Conservation (phyloP, 371 early-diverging fungal genomes). For the Coemansia linderi region DNA sequence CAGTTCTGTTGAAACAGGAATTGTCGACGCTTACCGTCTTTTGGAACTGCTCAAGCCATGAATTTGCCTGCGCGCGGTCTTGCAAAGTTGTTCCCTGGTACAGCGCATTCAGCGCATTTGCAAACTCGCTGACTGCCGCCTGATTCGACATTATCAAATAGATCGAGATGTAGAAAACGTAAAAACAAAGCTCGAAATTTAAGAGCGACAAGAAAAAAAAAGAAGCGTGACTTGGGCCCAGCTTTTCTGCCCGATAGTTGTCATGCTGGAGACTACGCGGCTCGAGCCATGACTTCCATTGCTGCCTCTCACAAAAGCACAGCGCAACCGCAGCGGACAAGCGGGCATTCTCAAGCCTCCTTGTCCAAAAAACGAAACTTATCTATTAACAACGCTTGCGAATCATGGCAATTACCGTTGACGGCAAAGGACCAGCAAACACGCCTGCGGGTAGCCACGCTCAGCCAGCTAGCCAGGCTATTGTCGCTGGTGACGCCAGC, state of each 20-base stretch:
- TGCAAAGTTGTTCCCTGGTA: conserved; percentile 45
- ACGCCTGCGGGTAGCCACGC: conserved; percentile 19
- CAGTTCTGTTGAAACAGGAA: neutral
- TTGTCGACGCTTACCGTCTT: conserved; percentile 67
- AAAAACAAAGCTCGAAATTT: neutral
- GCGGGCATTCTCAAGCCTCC: neutral
- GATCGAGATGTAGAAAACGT: conserved; percentile 5
- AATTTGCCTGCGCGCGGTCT: conserved; percentile 62
- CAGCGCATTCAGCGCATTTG: conserved; percentile 41
- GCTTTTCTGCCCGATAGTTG: neutral
- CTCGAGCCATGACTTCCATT: neutral
- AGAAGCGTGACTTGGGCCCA: neutral
- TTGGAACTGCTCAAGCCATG: conserved; percentile 88
- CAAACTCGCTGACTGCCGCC: conserved; percentile 32
- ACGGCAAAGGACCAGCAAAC: conserved; percentile 11
- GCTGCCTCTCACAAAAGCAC: neutral
- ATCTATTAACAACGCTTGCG: neutral
- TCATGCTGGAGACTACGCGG: neutral
- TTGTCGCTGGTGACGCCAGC: neutral
- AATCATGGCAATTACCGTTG: conserved; percentile 16
- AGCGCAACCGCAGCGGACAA: neutral
- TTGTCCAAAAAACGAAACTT: neutral
- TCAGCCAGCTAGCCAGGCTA: conserved; percentile 3
- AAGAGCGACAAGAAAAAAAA: neutral
- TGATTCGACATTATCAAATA: conserved; percentile 24